Evolutionary conservation across 768 basidiomycete genomes (phyloP).

Genomic region (Pisolithus orientalis): DNA sequence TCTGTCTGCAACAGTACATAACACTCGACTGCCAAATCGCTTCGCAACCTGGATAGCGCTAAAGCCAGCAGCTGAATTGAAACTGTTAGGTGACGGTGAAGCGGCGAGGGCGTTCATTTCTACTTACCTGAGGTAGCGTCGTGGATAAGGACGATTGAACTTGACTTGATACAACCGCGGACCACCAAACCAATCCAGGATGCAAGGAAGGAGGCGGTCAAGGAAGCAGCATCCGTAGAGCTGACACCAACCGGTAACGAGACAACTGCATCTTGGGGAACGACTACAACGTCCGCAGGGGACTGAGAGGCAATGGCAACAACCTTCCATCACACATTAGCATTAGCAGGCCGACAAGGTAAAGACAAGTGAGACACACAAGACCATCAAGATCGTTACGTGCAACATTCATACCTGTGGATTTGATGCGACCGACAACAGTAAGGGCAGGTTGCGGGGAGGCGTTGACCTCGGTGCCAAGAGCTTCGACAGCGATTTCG

Average conservation of each 20-base stretch:
- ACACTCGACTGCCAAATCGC: conserved; percentile 13
- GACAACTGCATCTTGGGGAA: conserved; percentile 5
- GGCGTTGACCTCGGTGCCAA: conserved; percentile 6
- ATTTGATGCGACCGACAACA: conserved; percentile 16
- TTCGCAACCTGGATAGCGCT: conserved; percentile 22
- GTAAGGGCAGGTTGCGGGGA: conserved; percentile 9
- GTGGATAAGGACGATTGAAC: conserved; percentile 21
- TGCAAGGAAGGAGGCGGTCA: conserved; percentile 18
- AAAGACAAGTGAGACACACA: conserved; percentile 1
- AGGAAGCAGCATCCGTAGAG: conserved; percentile 13
- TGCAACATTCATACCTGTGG: conserved; percentile 6
- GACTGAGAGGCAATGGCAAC: conserved; percentile 14
- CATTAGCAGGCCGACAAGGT: neutral
- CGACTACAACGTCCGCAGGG: conserved; percentile 1
- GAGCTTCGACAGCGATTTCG: conserved; percentile 12
- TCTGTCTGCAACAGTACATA: conserved; percentile 15
- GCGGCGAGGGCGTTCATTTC: neutral
- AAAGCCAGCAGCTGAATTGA: conserved; percentile 14
- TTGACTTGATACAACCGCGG: conserved; percentile 12
- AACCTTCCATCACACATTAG: conserved; percentile 2
- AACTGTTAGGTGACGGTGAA: neutral
- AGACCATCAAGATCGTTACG: conserved; percentile 5
- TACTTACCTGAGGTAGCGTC: conserved; percentile 21
- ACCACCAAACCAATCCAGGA: conserved; percentile 22
- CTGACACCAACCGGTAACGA: conserved; percentile 10